phyloP scores from a whole-genome alignment of 2,329 filamentous ascomycete genomes.

The Exophiala phaeomuriformis region DNA sequence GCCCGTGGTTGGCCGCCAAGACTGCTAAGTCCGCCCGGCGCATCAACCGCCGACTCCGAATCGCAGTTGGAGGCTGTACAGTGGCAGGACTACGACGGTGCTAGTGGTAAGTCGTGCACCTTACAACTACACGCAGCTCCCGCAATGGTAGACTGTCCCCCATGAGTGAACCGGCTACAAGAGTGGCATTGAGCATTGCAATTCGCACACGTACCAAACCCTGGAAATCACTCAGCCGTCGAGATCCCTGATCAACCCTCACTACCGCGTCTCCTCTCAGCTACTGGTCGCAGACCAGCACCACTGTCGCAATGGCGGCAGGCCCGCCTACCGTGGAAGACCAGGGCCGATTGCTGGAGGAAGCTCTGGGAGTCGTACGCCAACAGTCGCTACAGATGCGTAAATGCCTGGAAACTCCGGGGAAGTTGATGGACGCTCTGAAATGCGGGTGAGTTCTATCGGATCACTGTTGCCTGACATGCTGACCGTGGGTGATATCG shows the following conservation, averaged over 20 bases:
- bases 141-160: background rate
- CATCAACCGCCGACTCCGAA: background rate
- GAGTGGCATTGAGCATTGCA: background rate
- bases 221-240: background rate
- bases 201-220: background rate
- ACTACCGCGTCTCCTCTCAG: background rate
- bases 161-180: background rate
- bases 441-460: slow-evolving; percentile 81
- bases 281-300: slow-evolving; percentile 11
- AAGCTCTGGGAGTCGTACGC: slow-evolving; percentile 91
- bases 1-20: background rate
- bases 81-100: background rate
- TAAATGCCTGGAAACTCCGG: slow-evolving; percentile 91
- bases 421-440: slow-evolving; percentile 98
- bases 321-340: slow-evolving; percentile 58
- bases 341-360: slow-evolving; percentile 87
- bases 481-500: slow-evolving; percentile 26
- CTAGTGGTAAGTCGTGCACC: too few relatives aligned
- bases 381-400: slow-evolving; percentile 97
- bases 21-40: background rate
- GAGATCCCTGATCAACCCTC: background rate
- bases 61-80: background rate
- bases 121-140: background rate
- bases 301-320: slow-evolving; percentile 22
- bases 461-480: slow-evolving; percentile 5